Base-by-base conservation (phyloP, 495 filamentous ascomycete genomes). In the Thermochaetoides thermophila region DNA sequence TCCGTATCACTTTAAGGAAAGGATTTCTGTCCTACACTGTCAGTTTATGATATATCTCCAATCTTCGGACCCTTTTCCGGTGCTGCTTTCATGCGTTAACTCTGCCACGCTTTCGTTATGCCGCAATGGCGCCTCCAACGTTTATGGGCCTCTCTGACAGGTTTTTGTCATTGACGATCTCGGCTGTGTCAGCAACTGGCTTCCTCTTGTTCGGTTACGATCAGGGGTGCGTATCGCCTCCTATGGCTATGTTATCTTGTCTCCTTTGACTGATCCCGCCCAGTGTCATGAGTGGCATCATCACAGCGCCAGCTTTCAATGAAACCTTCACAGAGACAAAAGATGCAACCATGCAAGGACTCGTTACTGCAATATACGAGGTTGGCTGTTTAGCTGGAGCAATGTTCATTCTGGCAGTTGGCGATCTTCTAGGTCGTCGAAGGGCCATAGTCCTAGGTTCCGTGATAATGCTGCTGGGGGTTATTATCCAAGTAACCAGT, bases 331-430 rank as follows among this genome's bases (percentile, higher is more conserved):
- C 71, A 9, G 73, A 73, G 26, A 80, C 78, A 1, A 64, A 64
- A 31, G 56, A 64, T 45, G 56, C 73, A 4, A 76, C 74, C 1
- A 82, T 83, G 72, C 79, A 86, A 50, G 82, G 78, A 18, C 60
- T 81, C 13, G 77, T 87, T 10, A 87, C 82, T 2, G 78, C 82
- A 3, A 81, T 91, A 27, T 89, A 86, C 49, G 81, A 86, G 45
- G 65, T 86, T 23, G 82, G 79, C 15, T 86, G 82, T 57, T 55
- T 87, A 12, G 49, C 69, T 7, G 82, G 83, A 25, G 80, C 83
- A 28, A 68, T 86, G 34, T 73, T 73, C 32, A 74, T 81, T 14
- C 59, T 87, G 23, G 56, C 62, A 21, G 63, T 71, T 30, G 83
- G 79, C 32, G 83, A 91, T 43, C 40, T 55, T 9, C 54, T 82